Percentiles rank a stretch among this genome's conserved stretches.
These are phyloP conservation scores for Chrysosporium queenslandicum DNA, from an alignment of 2,329 filamentous ascomycete genomes.

Conservation along the genomic window DNA sequence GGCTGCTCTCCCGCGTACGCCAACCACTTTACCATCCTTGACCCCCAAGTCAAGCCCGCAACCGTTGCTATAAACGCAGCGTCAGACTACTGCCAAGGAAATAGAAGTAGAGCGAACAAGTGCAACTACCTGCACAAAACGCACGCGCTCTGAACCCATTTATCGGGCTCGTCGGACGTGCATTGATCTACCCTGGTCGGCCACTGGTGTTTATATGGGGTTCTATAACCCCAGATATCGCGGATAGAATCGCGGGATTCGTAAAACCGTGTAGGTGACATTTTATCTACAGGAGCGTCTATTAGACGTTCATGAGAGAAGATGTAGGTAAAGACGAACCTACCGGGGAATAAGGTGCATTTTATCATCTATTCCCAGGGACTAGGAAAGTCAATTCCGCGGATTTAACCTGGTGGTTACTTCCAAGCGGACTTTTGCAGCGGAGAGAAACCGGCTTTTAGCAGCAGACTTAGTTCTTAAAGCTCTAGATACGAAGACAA, in stretches of 20 bases:
- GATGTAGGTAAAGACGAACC: no score
- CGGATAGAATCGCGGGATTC: slow-evolving; percentile 25
- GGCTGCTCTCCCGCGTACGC: slow-evolving; percentile 27
- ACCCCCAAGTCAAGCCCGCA: slow-evolving; percentile 31
- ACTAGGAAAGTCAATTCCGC: no score
- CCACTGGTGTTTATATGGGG: slow-evolving; percentile 30
- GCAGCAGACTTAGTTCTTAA: no score
- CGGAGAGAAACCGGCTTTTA: no score
- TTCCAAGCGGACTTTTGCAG: no score
- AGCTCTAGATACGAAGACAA: no score
- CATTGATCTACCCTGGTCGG: slow-evolving; percentile 26
- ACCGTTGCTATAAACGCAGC: slow-evolving; percentile 24
- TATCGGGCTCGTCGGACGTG: slow-evolving; percentile 27
- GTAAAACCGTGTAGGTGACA: background rate
- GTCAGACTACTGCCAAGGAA: background rate
- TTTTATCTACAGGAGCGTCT: no score
- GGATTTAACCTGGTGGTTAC: no score
- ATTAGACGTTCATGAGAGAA: no score
- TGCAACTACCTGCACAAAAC: slow-evolving; percentile 29
- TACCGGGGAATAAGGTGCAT: background rate
- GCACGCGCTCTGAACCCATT: slow-evolving; percentile 34
- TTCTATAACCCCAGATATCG: slow-evolving; percentile 27
- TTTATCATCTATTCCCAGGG: no score
- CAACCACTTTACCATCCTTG: slow-evolving; percentile 30
- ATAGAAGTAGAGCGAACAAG: background rate